phyloP scores from a whole-genome alignment of 2,329 filamentous ascomycete genomes.

The Didymella pinodella region DNA sequence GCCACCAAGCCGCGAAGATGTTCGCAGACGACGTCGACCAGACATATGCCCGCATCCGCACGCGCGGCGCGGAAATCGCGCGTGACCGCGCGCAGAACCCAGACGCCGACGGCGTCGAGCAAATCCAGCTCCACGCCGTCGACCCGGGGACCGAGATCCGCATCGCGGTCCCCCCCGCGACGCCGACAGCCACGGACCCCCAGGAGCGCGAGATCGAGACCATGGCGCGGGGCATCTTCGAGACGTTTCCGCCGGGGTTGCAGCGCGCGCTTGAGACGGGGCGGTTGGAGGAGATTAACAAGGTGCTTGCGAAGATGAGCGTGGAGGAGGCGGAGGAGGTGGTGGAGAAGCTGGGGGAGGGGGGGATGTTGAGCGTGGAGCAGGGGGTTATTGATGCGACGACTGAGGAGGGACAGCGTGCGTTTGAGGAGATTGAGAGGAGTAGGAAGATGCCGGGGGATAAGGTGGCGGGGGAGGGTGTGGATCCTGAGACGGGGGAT shows the following conservation, averaged over 20 bases:
- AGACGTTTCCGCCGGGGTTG: slow-evolving; percentile 82
- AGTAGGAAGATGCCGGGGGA: slow-evolving; percentile 49
- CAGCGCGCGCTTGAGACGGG: slow-evolving; percentile 85
- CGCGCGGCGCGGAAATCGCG: slow-evolving; percentile 75
- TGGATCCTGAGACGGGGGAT: slow-evolving; percentile 12
- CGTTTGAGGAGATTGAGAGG: slow-evolving; percentile 72
- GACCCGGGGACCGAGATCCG: slow-evolving; percentile 92
- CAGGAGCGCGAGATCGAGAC: slow-evolving; percentile 69
- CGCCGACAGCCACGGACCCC: slow-evolving; percentile 45
- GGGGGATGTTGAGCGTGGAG: slow-evolving; percentile 88
- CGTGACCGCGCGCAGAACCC: slow-evolving; percentile 62
- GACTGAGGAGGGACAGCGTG: slow-evolving; percentile 81
- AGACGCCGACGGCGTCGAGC: slow-evolving; percentile 76
- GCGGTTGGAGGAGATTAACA: slow-evolving; percentile 87
- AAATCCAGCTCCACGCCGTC: slow-evolving; percentile 96
- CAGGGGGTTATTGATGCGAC: slow-evolving; percentile 95
- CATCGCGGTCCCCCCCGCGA: slow-evolving; percentile 77
- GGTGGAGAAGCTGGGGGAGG: slow-evolving; percentile 80
- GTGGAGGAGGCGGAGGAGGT: slow-evolving; percentile 87
- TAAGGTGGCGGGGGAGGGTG: slow-evolving; percentile 51
- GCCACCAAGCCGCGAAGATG: slow-evolving; percentile 87
- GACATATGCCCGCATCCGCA: slow-evolving; percentile 84
- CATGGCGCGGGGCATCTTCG: slow-evolving; percentile 75
- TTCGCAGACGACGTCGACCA: slow-evolving; percentile 93
- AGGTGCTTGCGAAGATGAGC: slow-evolving; percentile 86